These are phyloP conservation scores for Pseudogymnoascus sp. DNA, from an alignment of 2,329 filamentous ascomycete species.

Conservation along the genomic window DNA sequence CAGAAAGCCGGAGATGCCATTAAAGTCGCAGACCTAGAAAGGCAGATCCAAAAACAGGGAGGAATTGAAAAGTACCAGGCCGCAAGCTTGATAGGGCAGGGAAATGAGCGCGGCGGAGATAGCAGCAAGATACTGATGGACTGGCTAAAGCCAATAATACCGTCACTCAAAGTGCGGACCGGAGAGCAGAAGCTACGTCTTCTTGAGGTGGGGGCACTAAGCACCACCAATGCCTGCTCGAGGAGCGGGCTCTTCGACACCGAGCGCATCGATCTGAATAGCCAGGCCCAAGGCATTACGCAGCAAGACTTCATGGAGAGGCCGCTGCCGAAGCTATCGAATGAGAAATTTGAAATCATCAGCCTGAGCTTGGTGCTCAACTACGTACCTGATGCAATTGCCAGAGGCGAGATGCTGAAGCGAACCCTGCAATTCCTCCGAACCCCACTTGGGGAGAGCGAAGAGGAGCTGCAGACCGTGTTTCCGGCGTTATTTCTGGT, in stretches of 20 bases:
- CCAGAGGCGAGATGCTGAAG: conserved; percentile 76
- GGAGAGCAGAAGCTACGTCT: conserved; percentile 44
- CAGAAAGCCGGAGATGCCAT: conserved; percentile 43
- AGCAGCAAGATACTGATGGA: conserved; percentile 56
- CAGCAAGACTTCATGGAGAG: conserved; percentile 93
- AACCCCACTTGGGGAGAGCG: conserved; percentile 17
- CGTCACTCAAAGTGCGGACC: conserved; percentile 19
- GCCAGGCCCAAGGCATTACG: conserved; percentile 69
- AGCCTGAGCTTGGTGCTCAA: conserved; percentile 90
- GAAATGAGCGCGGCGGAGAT: conserved; percentile 57
- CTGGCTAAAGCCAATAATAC: conserved; percentile 43
- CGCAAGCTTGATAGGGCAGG: conserved; percentile 61
- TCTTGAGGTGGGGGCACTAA: conserved; percentile 84
- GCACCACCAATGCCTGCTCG: conserved; percentile 76
- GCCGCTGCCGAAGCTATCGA: conserved; percentile 54
- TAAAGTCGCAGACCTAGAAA: conserved; percentile 38
- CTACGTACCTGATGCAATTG: conserved; percentile 71
- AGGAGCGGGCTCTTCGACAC: conserved; percentile 62
- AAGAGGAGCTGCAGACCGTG: conserved; percentile 23
- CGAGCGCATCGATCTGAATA: conserved; percentile 82
- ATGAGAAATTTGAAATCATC: conserved; percentile 75
- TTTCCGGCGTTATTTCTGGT: conserved; percentile 80
- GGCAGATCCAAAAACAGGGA: conserved; percentile 49
- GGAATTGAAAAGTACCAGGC: conserved; percentile 57
- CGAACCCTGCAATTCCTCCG: conserved; percentile 65